phyloP scores from a whole-genome alignment of 495 filamentous ascomycete species.

The Cercophora sp. region DNA sequence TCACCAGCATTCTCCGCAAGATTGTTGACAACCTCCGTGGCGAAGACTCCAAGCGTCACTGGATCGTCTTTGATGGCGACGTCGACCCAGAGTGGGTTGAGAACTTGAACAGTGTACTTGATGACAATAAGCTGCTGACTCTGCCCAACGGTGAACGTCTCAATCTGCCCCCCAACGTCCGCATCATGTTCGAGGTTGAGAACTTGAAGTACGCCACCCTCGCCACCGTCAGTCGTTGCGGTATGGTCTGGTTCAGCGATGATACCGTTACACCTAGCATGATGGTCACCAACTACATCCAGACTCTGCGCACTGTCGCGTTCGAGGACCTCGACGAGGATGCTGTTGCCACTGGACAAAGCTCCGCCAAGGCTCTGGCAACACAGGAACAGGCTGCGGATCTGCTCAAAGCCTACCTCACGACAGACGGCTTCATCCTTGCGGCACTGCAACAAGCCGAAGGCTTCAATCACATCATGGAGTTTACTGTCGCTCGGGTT shows the following conservation, averaged over 20 bases:
- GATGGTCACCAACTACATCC: constrained; percentile 89
- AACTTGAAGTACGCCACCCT: constrained; percentile 97
- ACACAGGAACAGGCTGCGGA: constrained; percentile 73
- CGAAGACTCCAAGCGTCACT: constrained; percentile 93
- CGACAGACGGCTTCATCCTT: constrained; percentile 69
- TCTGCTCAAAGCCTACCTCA: constrained; percentile 70
- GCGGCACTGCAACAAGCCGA: constrained; percentile 72
- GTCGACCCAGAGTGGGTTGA: constrained; percentile 99
- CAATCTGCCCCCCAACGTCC: constrained; percentile 87
- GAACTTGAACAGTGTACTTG: constrained; percentile 97
- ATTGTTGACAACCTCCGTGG: constrained; percentile 98
- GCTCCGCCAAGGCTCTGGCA: constrained; percentile 67
- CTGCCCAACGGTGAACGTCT: constrained; percentile 97
- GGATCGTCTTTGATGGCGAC: constrained; percentile 99
- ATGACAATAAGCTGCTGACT: constrained; percentile 97
- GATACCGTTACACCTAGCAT: constrained; percentile 90
- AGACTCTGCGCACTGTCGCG: constrained; percentile 69
- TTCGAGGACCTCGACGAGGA: constrained; percentile 97
- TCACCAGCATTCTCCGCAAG: constrained; percentile 95
- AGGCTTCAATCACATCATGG: constrained; percentile 92
- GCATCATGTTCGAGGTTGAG: constrained; percentile 99
- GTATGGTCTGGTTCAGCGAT: constrained; percentile 99
- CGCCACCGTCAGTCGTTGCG: constrained; percentile 95
- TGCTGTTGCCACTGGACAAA: constrained; percentile 72
- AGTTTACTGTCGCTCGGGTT: constrained; percentile 84